Evolutionary conservation across 139 green algal species (phyloP).

Genomic region (Chlamydomonas urium): DNA sequence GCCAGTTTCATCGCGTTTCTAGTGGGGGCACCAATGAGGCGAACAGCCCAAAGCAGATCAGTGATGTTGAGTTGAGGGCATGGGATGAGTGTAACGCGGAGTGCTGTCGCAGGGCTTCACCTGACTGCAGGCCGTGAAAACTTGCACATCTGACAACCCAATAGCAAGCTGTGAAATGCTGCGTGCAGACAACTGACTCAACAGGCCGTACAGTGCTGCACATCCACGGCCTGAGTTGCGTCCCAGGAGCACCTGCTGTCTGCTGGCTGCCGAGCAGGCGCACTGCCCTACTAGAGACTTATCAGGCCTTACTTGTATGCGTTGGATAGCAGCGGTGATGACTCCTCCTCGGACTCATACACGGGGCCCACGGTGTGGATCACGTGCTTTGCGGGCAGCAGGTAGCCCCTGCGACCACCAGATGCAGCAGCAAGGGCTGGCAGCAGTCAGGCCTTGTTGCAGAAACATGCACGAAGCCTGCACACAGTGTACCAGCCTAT

Average conservation of each 20-base stretch:
- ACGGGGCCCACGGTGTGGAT: conserved; percentile 92
- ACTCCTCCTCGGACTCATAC: conserved; percentile 51
- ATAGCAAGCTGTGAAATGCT: background rate
- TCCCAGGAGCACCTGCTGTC: too few species aligned
- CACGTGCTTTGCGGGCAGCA: conserved; percentile 65
- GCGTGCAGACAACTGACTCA: background rate
- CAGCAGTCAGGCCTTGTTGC: too few species aligned
- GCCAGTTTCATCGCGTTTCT: background rate
- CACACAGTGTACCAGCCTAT: too few species aligned
- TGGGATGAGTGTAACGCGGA: background rate
- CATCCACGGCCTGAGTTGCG: too few species aligned
- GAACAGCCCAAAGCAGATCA: background rate
- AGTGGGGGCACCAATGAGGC: background rate
- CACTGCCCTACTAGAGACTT: background rate
- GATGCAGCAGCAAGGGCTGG: too few species aligned
- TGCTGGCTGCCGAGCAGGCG: too few species aligned
- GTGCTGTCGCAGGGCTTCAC: background rate
- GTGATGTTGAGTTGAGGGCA: background rate
- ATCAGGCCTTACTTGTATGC: conserved; percentile 57
- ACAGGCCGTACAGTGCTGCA: background rate
- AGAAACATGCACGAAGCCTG: too few species aligned
- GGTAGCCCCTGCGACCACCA: conserved; percentile 48
- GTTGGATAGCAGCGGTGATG: conserved; percentile 49
- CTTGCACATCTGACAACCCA: background rate
- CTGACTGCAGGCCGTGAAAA: background rate